phyloP scores from a whole-genome alignment of 2,329 filamentous ascomycete species.

The Ophiostoma piceae region DNA sequence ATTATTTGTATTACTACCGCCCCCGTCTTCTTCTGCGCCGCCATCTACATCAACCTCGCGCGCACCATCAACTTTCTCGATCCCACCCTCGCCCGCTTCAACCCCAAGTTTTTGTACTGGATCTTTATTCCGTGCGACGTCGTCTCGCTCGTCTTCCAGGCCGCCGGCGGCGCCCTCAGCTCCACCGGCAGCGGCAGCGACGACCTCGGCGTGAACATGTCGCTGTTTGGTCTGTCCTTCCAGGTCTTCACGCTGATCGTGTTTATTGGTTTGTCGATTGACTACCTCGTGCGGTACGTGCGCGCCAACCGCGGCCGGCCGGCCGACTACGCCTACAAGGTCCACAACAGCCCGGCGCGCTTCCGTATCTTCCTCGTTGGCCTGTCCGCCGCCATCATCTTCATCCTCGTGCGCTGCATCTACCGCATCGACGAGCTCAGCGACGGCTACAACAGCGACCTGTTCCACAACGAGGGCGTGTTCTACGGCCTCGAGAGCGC shows the following conservation, averaged over 20 bases:
- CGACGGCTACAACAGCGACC: constrained; percentile 52
- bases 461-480: constrained; percentile 48
- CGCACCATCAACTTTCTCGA: constrained; percentile 38
- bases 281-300: constrained; percentile 44
- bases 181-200: constrained; percentile 43
- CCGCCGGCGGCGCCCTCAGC: constrained; percentile 49
- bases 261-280: constrained; percentile 46
- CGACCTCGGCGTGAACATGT: constrained; percentile 44
- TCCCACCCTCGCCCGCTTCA: constrained; percentile 38
- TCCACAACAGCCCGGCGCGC: not conserved
- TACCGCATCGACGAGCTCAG: constrained; percentile 60
- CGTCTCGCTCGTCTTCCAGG: constrained; percentile 51
- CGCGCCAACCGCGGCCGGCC: constrained; percentile 22
- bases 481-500: constrained; percentile 53
- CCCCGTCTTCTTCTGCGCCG: constrained; percentile 55
- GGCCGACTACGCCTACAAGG: not conserved
- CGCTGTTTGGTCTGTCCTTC: constrained; percentile 52
- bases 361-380: constrained; percentile 45
- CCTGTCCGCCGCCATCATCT: constrained; percentile 49
- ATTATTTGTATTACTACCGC: constrained; percentile 56
- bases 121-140: constrained; percentile 50
- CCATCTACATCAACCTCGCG: constrained; percentile 59
- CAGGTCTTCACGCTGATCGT: constrained; percentile 52
- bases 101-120: constrained; percentile 40
- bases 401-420: constrained; percentile 54